Conservation (phyloP, 805 yeast genomes). For the Metschnikowia cubensis region DNA sequence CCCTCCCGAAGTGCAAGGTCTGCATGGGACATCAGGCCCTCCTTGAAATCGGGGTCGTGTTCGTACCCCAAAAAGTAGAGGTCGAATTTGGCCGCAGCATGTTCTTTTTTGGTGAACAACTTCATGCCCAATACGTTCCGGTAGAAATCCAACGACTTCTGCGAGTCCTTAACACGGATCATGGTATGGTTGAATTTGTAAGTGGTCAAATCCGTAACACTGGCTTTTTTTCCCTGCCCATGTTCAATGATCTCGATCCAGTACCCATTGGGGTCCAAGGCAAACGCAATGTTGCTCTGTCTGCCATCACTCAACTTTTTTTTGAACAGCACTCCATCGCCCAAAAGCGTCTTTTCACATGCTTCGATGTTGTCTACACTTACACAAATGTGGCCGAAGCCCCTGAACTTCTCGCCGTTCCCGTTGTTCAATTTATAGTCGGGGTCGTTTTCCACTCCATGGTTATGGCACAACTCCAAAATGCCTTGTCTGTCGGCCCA, state of each 20-base stretch:
- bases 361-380: constrained; percentile 74
- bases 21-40: constrained; percentile 32
- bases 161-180: constrained; percentile 88
- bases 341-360: constrained; percentile 55
- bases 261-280: constrained; percentile 92
- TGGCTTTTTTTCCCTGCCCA: constrained; percentile 39
- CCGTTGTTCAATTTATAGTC: constrained; percentile 69
- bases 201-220: constrained; percentile 33
- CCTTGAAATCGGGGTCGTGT: constrained; percentile 41
- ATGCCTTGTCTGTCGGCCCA: constrained; percentile 60
- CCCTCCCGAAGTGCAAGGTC: constrained; percentile 53
- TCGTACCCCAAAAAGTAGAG: constrained; percentile 82
- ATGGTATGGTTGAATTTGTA: constrained; percentile 80
- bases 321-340: constrained; percentile 67
- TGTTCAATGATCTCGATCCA: constrained; percentile 89
- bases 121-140: constrained; percentile 77
- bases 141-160: constrained; percentile 73
- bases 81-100: constrained; percentile 72
- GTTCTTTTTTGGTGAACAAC: constrained; percentile 52
- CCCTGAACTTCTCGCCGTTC: constrained; percentile 77
- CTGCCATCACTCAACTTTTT: constrained; percentile 87
- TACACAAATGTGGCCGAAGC: constrained; percentile 92
- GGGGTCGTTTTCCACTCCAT: constrained; percentile 62
- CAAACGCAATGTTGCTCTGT: constrained; percentile 90
- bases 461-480: constrained; percentile 77